These are phyloP conservation scores for Globisporangium acanthophoron DNA, from an alignment of 352 stramenopile genomes.

Conservation along the genomic window DNA sequence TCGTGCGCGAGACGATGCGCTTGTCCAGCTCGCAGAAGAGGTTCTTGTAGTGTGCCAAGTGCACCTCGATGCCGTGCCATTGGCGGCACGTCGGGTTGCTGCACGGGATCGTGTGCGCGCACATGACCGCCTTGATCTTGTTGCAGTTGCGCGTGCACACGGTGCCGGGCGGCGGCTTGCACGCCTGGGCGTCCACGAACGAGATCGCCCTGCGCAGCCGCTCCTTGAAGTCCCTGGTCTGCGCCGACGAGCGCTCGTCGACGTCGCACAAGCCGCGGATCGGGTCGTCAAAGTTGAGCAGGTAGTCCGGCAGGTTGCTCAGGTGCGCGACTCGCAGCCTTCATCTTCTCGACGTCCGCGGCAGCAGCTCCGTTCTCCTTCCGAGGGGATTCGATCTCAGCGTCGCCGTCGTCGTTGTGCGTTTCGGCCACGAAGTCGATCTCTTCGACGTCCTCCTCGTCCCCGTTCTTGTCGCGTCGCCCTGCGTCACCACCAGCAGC, in stretches of 20 bases:
- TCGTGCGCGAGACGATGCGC: conserved; percentile 60
- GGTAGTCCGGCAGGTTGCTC: conserved; percentile 21
- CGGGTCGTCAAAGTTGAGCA: conserved; percentile 58
- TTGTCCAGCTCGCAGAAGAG: conserved; percentile 61
- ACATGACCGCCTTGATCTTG: conserved; percentile 62
- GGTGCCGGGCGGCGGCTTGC: conserved; percentile 38
- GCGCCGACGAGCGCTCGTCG: conserved; percentile 33
- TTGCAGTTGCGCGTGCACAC: conserved; percentile 39
- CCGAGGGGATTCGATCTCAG: too few species aligned
- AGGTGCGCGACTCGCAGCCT: conserved; percentile 3
- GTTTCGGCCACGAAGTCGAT: conserved; percentile 15
- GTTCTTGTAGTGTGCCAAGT: conserved; percentile 57
- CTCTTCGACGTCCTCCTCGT: conserved; percentile 20
- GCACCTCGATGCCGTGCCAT: conserved; percentile 64
- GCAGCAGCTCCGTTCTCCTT: background rate
- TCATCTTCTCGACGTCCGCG: conserved; percentile 21
- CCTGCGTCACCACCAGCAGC: too few species aligned
- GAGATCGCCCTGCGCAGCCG: conserved; percentile 51
- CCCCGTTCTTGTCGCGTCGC: conserved; percentile 2
- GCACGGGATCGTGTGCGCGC: conserved; percentile 48
- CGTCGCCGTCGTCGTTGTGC: background rate
- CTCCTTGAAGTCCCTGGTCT: conserved; percentile 68
- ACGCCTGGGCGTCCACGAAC: conserved; percentile 62
- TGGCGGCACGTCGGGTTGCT: conserved; percentile 62
- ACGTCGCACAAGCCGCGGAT: conserved; percentile 62